These are phyloP conservation scores for Diplocarpon mali DNA, from an alignment of 2,329 filamentous ascomycete species.

Conservation along the genomic window DNA sequence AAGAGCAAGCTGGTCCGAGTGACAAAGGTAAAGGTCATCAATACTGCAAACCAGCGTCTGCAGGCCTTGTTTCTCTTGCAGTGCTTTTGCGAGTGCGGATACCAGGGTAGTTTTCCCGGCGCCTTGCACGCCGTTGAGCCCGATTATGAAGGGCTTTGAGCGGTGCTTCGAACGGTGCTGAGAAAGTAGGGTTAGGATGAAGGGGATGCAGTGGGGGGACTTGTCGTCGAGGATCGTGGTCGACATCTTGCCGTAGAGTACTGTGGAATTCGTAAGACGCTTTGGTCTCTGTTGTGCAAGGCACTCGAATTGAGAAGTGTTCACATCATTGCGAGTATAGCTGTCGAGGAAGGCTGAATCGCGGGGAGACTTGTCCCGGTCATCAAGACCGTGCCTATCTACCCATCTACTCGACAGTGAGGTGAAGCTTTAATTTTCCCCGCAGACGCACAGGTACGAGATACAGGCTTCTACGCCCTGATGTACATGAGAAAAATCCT, in stretches of 20 bases:
- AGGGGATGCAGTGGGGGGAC: constrained; percentile 64
- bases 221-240: constrained; percentile 60
- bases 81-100: constrained; percentile 45
- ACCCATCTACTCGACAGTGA: too few relatives aligned
- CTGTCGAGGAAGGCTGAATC: neutral
- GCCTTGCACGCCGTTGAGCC: constrained; percentile 84
- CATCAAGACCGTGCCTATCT: too few relatives aligned
- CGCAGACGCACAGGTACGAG: too few relatives aligned
- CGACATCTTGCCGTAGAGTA: neutral
- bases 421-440: too few relatives aligned
- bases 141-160: constrained; percentile 62
- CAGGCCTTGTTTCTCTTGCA: constrained; percentile 38
- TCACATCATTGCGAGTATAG: neutral
- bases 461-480: too few relatives aligned
- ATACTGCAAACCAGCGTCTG: constrained; percentile 49
- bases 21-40: constrained; percentile 60
- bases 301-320: neutral
- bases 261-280: neutral
- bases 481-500: too few relatives aligned
- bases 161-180: constrained; percentile 31
- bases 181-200: constrained; percentile 53
- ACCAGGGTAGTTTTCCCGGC: constrained; percentile 88
- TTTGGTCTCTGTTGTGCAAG: neutral
- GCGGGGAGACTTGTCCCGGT: too few relatives aligned
- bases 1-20: constrained; percentile 42